These are phyloP conservation scores for Calonectria hawksworthii DNA, from an alignment of 2,329 filamentous ascomycete species.

Conservation along the genomic window DNA sequence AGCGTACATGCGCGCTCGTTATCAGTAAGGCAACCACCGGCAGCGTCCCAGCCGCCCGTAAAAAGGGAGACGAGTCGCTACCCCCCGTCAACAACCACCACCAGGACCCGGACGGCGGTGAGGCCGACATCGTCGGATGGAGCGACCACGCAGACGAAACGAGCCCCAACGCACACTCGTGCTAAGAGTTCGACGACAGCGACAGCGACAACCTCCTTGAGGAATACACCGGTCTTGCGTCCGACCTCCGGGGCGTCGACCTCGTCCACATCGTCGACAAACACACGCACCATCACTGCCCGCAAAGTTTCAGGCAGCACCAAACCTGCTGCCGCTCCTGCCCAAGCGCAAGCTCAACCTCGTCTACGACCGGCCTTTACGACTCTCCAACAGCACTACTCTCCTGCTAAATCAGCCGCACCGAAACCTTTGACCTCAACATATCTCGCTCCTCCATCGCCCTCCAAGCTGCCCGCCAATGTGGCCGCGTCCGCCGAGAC, in stretches of 20 bases:
- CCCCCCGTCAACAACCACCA: conserved; percentile 52
- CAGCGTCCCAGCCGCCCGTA: conserved; percentile 28
- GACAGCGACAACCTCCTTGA: conserved; percentile 27
- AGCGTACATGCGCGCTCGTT: background rate
- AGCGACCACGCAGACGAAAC: conserved; percentile 37
- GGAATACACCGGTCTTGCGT: conserved; percentile 45
- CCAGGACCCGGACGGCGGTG: conserved; percentile 44
- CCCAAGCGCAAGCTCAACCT: conserved; percentile 44
- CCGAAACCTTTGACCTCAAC: conserved; percentile 74
- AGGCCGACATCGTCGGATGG: conserved; percentile 51
- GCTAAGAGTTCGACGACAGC: conserved; percentile 51
- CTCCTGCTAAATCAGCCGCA: conserved; percentile 71
- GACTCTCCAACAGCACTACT: conserved; percentile 77
- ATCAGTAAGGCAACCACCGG: conserved; percentile 42
- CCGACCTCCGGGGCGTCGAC: conserved; percentile 48
- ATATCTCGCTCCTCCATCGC: conserved; percentile 71
- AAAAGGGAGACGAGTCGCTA: conserved; percentile 48
- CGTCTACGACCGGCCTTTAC: conserved; percentile 69
- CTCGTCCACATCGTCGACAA: conserved; percentile 32
- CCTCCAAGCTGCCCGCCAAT: conserved; percentile 73
- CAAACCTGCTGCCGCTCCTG: conserved; percentile 33
- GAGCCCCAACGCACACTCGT: conserved; percentile 45
- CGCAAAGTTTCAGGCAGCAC: conserved; percentile 33
- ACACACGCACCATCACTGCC: conserved; percentile 32
- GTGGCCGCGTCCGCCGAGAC: conserved; percentile 71